phyloP scores from a whole-genome alignment of 1,284 basidiomycete species.

The Volvariella volvacea region DNA sequence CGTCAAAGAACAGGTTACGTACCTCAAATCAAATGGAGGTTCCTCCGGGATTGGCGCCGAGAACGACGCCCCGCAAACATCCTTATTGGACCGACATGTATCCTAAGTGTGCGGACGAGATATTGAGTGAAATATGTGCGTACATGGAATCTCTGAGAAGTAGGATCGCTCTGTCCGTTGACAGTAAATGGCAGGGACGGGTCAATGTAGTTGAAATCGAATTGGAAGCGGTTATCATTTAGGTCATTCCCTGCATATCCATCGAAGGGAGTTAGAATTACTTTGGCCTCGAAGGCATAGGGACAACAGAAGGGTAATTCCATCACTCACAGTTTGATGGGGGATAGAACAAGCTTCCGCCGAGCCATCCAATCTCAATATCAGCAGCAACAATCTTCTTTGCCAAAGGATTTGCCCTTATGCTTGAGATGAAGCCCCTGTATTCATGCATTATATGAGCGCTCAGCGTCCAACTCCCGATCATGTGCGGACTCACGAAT shows the following conservation, averaged over 20 bases:
- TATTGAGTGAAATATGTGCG: no score
- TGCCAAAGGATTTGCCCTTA: slow-evolving; percentile 47
- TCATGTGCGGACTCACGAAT: slow-evolving; percentile 36
- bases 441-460: not conserved
- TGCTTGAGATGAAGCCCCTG: slow-evolving; percentile 43
- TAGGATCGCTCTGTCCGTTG: slow-evolving; percentile 43
- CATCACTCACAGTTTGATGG: not conserved
- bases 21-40: slow-evolving; percentile 50
- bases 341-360: not conserved
- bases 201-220: slow-evolving; percentile 40
- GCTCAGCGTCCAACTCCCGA: no score
- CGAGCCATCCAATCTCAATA: slow-evolving; percentile 21
- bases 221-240: slow-evolving; percentile 42
- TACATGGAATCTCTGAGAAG: slow-evolving; percentile 53
- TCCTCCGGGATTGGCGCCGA: slow-evolving; percentile 37
- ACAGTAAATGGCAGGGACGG: slow-evolving; percentile 38
- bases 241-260: slow-evolving; percentile 51
- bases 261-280: no score
- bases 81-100: no score
- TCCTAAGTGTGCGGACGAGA: no score
- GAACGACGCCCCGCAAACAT: slow-evolving; percentile 33
- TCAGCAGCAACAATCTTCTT: slow-evolving; percentile 48
- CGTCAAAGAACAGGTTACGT: no score
- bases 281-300: no score
- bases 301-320: no score